Evolutionary conservation across 2,329 filamentous ascomycete genomes (phyloP).

Genomic region (Verruconis gallopava): DNA sequence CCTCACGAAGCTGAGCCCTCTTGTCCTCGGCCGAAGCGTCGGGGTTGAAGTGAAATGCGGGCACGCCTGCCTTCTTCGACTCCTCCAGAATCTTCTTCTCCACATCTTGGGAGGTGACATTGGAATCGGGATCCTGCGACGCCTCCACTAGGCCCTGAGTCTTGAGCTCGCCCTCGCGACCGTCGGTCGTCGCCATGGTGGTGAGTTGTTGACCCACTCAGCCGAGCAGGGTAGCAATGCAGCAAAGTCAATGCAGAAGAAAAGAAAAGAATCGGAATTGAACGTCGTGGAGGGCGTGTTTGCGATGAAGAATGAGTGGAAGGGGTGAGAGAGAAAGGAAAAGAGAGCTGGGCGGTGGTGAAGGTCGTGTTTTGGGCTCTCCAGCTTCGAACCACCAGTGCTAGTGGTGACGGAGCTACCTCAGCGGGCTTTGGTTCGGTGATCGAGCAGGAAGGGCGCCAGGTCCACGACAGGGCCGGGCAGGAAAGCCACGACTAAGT

Average conservation of each 20-base stretch:
- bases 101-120: conserved; percentile 55
- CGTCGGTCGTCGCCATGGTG: not conserved
- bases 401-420: no score
- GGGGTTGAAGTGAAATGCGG: conserved; percentile 78
- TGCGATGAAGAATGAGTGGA: no score
- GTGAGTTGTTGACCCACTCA: not conserved
- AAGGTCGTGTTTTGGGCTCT: no score
- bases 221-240: no score
- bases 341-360: no score
- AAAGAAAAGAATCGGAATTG: not conserved
- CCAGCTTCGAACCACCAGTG: no score
- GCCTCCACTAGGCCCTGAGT: conserved; percentile 68
- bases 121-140: conserved; percentile 55
- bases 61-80: conserved; percentile 63
- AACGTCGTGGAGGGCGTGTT: not conserved
- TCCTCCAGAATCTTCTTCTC: conserved; percentile 64
- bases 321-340: no score
- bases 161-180: conserved; percentile 51
- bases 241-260: not conserved
- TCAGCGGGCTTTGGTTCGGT: no score
- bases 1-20: conserved; percentile 61
- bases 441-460: no score
- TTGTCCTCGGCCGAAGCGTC: conserved; percentile 76
- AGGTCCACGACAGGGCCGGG: no score
- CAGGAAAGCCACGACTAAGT: no score